phyloP scores from a whole-genome alignment of 345 rosid species.

The Limnanthes douglasii region DNA sequence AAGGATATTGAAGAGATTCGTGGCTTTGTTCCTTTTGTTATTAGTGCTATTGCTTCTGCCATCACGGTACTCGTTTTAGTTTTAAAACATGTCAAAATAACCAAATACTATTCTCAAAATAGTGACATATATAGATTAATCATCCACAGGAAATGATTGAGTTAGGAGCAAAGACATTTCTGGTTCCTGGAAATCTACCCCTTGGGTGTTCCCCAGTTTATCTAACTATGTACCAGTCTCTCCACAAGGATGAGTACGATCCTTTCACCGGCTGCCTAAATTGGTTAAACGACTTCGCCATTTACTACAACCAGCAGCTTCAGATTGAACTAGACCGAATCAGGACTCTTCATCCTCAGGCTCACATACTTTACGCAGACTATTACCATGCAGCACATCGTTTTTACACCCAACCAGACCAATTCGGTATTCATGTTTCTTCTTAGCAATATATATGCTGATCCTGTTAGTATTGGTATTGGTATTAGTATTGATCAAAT shows the following conservation, averaged over 20 bases:
- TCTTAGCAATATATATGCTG: not conserved
- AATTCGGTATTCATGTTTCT: constrained; percentile 15
- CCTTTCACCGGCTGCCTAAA: constrained; percentile 23
- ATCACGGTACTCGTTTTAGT: too few relatives aligned
- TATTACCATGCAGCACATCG: constrained; percentile 16
- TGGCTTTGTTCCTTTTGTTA: constrained; percentile 18
- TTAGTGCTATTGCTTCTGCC: constrained; percentile 15
- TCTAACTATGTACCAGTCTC: constrained; percentile 14
- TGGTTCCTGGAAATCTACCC: constrained; percentile 33
- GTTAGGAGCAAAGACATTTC: constrained; percentile 22
- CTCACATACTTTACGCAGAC: constrained; percentile 20
- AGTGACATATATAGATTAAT: not conserved
- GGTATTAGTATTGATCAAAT: not conserved
- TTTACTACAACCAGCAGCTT: constrained; percentile 23
- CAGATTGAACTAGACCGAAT: constrained; percentile 10
- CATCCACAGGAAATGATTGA: constrained; percentile 25
- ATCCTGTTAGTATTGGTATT: not conserved
- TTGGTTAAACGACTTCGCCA: constrained; percentile 22
- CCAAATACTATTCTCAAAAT: not conserved
- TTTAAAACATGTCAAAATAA: constrained; percentile 1
- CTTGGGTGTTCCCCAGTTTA: constrained; percentile 19
- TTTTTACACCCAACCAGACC: constrained; percentile 14
- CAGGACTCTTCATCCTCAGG: constrained; percentile 12
- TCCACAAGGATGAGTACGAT: constrained; percentile 13
- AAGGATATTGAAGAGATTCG: constrained; percentile 9